These are phyloP conservation scores for Rhytidiadelphus loreus DNA, from an alignment of 225 moss, liverwort and hornwort genomes.

Conservation along the genomic window DNA sequence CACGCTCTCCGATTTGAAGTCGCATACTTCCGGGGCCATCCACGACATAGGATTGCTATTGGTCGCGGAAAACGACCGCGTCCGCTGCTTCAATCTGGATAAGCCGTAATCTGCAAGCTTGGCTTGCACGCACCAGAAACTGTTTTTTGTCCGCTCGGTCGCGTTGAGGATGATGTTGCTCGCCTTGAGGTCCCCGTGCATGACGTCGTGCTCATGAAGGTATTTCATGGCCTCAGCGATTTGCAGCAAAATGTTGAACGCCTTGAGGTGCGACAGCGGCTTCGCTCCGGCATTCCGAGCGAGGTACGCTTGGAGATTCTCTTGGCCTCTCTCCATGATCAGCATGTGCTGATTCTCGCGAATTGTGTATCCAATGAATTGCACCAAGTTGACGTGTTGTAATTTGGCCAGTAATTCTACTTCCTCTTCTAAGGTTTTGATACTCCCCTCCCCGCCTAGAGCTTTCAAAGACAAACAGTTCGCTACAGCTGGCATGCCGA, in stretches of 20 bases:
- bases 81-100: conserved; percentile 3
- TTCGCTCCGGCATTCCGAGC: neutral
- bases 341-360: conserved; percentile 18
- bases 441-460: conserved; percentile 4
- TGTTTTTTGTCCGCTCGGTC: conserved; percentile 10
- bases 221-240: conserved; percentile 38
- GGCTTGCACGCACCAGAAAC: conserved; percentile 24
- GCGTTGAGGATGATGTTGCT: conserved; percentile 20
- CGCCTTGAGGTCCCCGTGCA: conserved; percentile 23
- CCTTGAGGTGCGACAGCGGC: conserved; percentile 22
- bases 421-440: conserved; percentile 16
- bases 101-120: conserved; percentile 39
- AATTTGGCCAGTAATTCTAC: conserved; percentile 6
- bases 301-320: conserved; percentile 14
- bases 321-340: conserved; percentile 19
- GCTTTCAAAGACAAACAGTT: neutral
- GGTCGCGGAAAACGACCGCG: neutral
- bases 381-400: conserved; percentile 36
- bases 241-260: conserved; percentile 22
- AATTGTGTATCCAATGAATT: conserved; percentile 34
- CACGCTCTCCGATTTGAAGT: neutral
- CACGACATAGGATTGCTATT: conserved; percentile 13
- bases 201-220: conserved; percentile 25
- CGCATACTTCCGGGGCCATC: conserved; percentile 23
- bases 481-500: conserved; percentile 24